Evolutionary conservation across 345 rosid genomes (phyloP).

Genomic region (Gossypium australe): DNA sequence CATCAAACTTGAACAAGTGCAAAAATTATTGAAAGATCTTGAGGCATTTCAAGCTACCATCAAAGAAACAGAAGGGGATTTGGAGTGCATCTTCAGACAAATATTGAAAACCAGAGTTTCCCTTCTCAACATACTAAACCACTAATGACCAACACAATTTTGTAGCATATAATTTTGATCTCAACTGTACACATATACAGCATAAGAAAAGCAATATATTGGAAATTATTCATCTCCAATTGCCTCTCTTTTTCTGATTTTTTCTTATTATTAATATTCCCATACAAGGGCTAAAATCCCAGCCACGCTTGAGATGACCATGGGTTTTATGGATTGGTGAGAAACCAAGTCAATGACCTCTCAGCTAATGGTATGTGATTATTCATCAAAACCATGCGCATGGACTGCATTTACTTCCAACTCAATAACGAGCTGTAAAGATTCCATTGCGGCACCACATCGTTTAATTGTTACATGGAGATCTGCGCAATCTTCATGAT

Average conservation of each 20-base stretch:
- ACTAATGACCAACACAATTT: background rate
- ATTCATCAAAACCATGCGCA: background rate
- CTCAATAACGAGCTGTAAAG: background rate
- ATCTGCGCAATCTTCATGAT: background rate
- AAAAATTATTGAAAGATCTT: constrained; percentile 18
- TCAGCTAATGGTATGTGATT: background rate
- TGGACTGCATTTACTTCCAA: background rate
- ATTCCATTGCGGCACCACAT: background rate
- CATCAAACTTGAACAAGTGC: constrained; percentile 12
- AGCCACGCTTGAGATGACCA: background rate
- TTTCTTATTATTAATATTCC: background rate
- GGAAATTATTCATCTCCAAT: constrained; percentile 1
- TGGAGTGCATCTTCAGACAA: constrained; percentile 36
- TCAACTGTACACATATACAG: background rate
- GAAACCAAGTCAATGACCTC: background rate
- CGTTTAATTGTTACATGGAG: background rate
- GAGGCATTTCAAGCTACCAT: constrained; percentile 30
- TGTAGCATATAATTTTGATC: background rate
- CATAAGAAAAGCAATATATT: background rate
- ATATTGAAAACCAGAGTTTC: constrained; percentile 44
- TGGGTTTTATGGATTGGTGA: background rate
- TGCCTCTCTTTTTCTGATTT: background rate
- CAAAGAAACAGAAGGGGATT: constrained; percentile 31
- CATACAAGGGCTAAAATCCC: background rate
- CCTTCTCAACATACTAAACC: constrained; percentile 33